phyloP scores from a whole-genome alignment of 1,284 basidiomycete genomes.

The Leccinum huronense region DNA sequence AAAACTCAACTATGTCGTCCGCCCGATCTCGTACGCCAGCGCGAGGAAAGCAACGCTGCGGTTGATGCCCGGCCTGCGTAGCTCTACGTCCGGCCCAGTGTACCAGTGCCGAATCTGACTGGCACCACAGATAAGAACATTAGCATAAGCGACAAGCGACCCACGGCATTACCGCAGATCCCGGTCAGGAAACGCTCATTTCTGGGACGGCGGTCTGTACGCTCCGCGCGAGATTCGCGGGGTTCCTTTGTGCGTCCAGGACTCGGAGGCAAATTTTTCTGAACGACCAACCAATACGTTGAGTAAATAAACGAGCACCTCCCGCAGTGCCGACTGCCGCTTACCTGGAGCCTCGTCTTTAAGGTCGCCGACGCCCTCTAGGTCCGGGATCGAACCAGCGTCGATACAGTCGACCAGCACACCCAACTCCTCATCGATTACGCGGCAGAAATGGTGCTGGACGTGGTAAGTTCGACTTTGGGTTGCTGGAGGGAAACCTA shows the following conservation, averaged over 20 bases:
- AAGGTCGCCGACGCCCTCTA: conserved; percentile 15
- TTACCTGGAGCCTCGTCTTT: conserved; percentile 20
- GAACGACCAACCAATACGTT: not conserved
- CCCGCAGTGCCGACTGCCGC: not conserved
- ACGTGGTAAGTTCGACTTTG: conserved; percentile 25
- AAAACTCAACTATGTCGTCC: conserved; percentile 28
- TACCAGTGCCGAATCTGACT: conserved; percentile 20
- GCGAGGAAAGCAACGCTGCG: conserved; percentile 28
- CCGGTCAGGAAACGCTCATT: conserved; percentile 4
- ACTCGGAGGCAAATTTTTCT: conserved; percentile 21
- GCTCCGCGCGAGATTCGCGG: conserved; percentile 7
- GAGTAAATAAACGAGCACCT: not conserved
- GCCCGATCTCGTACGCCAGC: conserved; percentile 27
- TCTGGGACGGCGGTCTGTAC: conserved; percentile 22
- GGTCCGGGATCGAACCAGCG: conserved; percentile 18
- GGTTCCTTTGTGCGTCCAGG: conserved; percentile 19
- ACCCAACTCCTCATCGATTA: conserved; percentile 24
- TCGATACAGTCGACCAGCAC: conserved; percentile 22
- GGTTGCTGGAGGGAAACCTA: conserved; percentile 15
- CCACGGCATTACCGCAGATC: not conserved
- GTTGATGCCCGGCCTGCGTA: conserved; percentile 25
- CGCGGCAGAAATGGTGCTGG: conserved; percentile 22
- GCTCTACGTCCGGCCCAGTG: conserved; percentile 24
- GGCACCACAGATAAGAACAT: not conserved
- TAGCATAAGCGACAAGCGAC: not conserved